Base-by-base conservation (phyloP, 805 yeast species). In the Candida ipomoeae region DNA sequence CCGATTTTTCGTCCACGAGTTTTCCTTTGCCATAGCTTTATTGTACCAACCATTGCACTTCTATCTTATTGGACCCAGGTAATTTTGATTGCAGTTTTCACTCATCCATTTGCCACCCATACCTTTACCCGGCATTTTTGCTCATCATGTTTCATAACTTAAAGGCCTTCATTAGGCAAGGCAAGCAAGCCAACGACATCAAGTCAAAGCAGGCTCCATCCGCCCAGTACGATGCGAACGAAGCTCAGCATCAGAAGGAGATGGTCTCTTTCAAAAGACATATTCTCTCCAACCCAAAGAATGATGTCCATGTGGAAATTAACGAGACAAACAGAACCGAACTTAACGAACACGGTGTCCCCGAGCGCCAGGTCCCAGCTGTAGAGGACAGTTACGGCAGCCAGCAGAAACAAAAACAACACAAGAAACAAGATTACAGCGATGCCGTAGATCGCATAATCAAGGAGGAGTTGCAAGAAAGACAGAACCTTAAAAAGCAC, bases 141-240 rank as follows among this genome's bases (percentile, higher is more conserved):
- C 38, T 42, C 29, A 33, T 32, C 17, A 64, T 64, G 68, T 62
- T 64, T 50, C 58, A 78, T 64, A 81, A 82, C 59, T 68, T 81
- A 55, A 78, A 78, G 58, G 82, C 83, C 57, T 80, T 81, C 61
- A 81, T 81, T 44, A 77, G 86, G 55, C 86, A 82, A 56, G 86
- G 86, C 21, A 80, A 79, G 55, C 82, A 80, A 60, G 85, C 84
- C 55, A 70, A 70, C 57, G 71, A 72, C 31, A 31, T 55, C 44
- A 60, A 55, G 42, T 46, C 33, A 17, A 46, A 40, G 46, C 38
- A 42, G 34, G 44, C 6, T 15, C 18, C 49, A 3, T 10, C 42
- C 15, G 20, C 3, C 3, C 39, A 46, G 26, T 17, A 44, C 6
- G 46, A 38, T 2, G 14, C 32, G 11, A 29, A 42, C 5, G 31